These are phyloP conservation scores for Suillus decipiens DNA, from an alignment of 768 basidiomycete species.

Conservation along the genomic window DNA sequence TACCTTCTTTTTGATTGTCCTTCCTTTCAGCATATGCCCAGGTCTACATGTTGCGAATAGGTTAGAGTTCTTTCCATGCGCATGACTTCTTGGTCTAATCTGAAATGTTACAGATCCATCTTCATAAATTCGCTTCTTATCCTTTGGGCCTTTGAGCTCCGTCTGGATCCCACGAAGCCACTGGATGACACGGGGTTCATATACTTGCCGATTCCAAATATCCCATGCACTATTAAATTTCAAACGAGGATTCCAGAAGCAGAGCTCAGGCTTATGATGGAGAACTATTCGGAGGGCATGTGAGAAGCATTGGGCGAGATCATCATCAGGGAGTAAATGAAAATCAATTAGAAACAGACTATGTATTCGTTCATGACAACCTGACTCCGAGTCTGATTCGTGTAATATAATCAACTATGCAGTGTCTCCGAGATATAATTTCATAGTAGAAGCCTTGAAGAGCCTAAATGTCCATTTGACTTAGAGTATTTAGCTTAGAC, in stretches of 20 bases:
- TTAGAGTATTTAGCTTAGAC: no score
- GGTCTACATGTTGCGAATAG: neutral
- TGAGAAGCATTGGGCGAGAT: neutral
- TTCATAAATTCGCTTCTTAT: neutral
- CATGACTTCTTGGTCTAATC: neutral
- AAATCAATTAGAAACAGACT: neutral
- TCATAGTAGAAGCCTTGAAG: no score
- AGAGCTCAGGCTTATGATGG: neutral
- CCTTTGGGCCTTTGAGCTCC: neutral
- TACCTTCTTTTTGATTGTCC: neutral
- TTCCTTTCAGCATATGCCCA: neutral
- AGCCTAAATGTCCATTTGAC: no score
- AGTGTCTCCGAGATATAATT: no score
- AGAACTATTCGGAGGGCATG: neutral
- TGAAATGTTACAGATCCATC: neutral
- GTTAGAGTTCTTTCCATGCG: neutral
- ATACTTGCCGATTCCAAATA: neutral
- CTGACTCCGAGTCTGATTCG: no score
- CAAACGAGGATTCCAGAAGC: neutral
- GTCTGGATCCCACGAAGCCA: neutral
- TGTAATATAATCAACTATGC: no score
- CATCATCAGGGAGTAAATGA: neutral
- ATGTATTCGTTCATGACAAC: no score
- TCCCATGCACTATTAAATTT: neutral
- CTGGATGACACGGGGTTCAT: neutral